Evolutionary conservation across 306 rosid genomes (phyloP).

Genomic region (Vigna radiata): DNA sequence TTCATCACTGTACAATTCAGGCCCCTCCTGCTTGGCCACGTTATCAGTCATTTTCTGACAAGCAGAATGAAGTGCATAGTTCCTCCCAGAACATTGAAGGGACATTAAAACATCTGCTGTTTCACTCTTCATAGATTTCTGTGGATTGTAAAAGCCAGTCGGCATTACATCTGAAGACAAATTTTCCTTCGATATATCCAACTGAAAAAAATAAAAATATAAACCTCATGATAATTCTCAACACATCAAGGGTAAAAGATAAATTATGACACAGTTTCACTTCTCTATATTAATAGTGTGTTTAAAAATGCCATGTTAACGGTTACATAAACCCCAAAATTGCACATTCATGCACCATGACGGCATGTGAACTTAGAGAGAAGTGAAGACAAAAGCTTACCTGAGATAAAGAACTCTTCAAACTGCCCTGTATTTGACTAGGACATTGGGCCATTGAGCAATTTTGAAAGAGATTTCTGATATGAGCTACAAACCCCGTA

Average conservation of each 20-base stretch:
- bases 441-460: constrained; percentile 52
- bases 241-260: constrained; percentile 16
- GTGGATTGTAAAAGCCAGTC: constrained; percentile 51
- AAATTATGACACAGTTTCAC: constrained; percentile 17
- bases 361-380: constrained; percentile 29
- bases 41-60: constrained; percentile 60
- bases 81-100: constrained; percentile 56
- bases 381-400: constrained; percentile 57
- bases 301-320: constrained; percentile 19
- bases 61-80: constrained; percentile 50
- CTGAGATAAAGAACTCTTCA: constrained; percentile 57
- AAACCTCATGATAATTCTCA: constrained; percentile 31
- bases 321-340: constrained; percentile 18
- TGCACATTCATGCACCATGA: background rate
- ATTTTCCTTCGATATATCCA: constrained; percentile 46
- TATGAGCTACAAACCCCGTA: constrained; percentile 61
- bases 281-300: background rate
- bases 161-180: constrained; percentile 58
- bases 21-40: constrained; percentile 60
- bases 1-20: constrained; percentile 55
- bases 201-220: constrained; percentile 53
- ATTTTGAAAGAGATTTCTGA: constrained; percentile 74
- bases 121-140: constrained; percentile 55
- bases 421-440: constrained; percentile 53
- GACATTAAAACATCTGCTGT: constrained; percentile 53